Evolutionary conservation across 768 basidiomycete genomes (phyloP), one percentile per base, ranked within the genome.

Genomic region (Auricularia sp.): DNA sequence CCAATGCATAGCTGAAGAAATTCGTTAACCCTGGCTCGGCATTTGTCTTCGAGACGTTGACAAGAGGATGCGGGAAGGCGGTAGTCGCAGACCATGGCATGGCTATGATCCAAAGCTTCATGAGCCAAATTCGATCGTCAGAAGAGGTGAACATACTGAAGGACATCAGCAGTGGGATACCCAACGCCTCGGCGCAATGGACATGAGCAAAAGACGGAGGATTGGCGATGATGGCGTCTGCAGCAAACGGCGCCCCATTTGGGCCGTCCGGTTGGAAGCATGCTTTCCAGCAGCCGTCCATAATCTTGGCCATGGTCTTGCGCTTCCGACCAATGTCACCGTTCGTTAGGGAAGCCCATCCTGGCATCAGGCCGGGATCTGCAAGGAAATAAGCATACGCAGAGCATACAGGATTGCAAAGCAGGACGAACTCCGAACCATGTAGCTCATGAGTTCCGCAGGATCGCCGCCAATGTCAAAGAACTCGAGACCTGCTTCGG

Each of bases 301-400:
- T 80, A 78, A 87, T 85, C 78, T 83, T 65, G 35, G 61, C 53
- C 67, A 36, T 16, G 36, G 44, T 14, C 6, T 51, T 36, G 29
- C 83, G 75, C 67, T 87, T 87, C 64, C 78, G 78, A 11, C 72
- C 70, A 66, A 87, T 85, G 68, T 87, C 85, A 1, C 85, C 86
- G 66, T 86, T 86, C 0, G 76, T 81, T 14, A 87, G 72, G 0
- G 82, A 83, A 61, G 79, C 81, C 64, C 82, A 73, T 0, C 84
- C 84, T 16, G 86, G 86, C 61, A 87, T 77, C 1, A 87, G 71
- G 1, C 86, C 86, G 62, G 86, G 86, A 72, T 87, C 84, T 86
- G 63, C 1, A 14, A 51, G 36, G 29, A 29, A 29, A 29, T 29
- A 29, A 29, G 29, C 29, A 29, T 29, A 29, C 29, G 29, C 29